phyloP scores from a whole-genome alignment of 768 basidiomycete species.

The Heimioporus sp. region DNA sequence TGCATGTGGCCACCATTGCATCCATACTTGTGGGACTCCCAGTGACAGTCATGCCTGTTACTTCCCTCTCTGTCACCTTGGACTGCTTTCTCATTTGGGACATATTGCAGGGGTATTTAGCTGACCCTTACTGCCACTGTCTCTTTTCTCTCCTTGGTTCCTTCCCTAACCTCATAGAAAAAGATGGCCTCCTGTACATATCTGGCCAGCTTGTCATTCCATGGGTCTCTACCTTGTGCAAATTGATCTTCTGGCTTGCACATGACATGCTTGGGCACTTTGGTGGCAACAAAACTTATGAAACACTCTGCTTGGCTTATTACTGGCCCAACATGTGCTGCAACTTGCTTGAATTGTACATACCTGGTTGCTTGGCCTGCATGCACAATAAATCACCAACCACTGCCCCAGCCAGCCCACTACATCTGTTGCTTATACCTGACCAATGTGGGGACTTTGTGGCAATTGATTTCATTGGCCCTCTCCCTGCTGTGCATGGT shows the following conservation, averaged over 20 bases:
- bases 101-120: slow-evolving; percentile 1
- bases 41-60: too few species aligned
- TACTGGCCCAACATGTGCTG: slow-evolving; percentile 17
- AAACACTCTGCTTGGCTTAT: slow-evolving; percentile 21
- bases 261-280: slow-evolving; percentile 36
- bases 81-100: neutral
- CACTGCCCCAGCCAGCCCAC: slow-evolving; percentile 18
- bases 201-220: slow-evolving; percentile 12
- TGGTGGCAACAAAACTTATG: slow-evolving; percentile 30
- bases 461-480: slow-evolving; percentile 37
- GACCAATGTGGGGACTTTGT: slow-evolving; percentile 16
- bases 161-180: neutral
- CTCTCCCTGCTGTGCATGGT: slow-evolving; percentile 29
- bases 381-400: slow-evolving; percentile 34
- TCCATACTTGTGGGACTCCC: neutral
- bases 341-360: neutral
- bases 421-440: slow-evolving; percentile 15
- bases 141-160: neutral
- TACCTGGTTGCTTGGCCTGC: slow-evolving; percentile 26
- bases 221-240: neutral
- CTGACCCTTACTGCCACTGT: slow-evolving; percentile 9
- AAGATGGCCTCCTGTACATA: slow-evolving; percentile 7
- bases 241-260: slow-evolving; percentile 24
- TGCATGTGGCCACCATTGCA: neutral
- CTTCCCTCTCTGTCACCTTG: too few species aligned